Evolutionary conservation across 2,329 filamentous ascomycete genomes (phyloP), one percentile per base, ranked within the genome.

Genomic region (Aspergillus amoenus): DNA sequence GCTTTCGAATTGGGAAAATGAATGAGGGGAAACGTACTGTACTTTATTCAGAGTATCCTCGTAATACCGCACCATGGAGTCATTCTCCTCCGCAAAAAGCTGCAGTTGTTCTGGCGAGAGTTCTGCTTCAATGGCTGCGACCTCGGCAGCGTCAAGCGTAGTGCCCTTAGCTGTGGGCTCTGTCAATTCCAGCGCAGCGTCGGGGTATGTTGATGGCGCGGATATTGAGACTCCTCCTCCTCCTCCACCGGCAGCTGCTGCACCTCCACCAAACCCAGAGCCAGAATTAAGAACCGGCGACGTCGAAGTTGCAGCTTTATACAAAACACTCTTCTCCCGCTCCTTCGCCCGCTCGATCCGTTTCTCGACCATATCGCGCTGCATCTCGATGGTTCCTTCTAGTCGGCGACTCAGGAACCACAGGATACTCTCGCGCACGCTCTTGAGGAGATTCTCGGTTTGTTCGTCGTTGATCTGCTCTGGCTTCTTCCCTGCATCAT

Each of bases 31-130:
- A 44, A 82, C 89, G 54, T 84, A 95, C 90, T 89, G 90, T 64
- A 97, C 91, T 82, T 97, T 94, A 73, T 93, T 89, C 71, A 97
- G 79, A n/a, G 90, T 92, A 76, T 89, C 91, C 74, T 97, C 91
- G 74, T 95, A 96, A 75, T 96, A 90, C 73, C 89, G 90, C 66
- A 97, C 82, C 87, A 99, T 92, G 62, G 91, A 88, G 73, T 92
- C 88, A 70, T 97, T 97, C 70, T 95, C 93, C 75, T 91, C 85
- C 65, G 93, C 93, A 77, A 99, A 97, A 70, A 96, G 84, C 73
- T 97, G 93, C 52, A 94, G 79, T 74, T 97, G 93, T 70, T 97
- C 92, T 21, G 87, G 82, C 17, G 89, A 91, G 60, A 97, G 78
- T 61, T 87, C 84, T 42, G 85, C 71, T 68, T 83, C 80, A 42